Conservation (phyloP, 2,329 filamentous ascomycete genomes). For the Neospermospora avenae region DNA sequence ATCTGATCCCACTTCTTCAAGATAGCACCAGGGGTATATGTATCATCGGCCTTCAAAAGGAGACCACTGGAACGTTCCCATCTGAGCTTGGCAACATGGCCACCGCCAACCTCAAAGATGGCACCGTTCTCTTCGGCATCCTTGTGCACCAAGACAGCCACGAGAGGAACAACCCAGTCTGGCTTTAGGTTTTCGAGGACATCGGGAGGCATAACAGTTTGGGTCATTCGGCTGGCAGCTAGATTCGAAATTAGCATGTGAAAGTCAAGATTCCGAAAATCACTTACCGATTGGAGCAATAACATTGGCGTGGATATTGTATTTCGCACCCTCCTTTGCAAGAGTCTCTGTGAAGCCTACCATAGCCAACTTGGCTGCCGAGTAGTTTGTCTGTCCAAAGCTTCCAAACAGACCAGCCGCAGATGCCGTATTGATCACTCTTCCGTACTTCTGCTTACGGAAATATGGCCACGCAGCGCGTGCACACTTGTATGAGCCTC, state of each 20-base stretch:
- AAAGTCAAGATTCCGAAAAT: background rate
- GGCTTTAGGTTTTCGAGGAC: constrained; percentile 74
- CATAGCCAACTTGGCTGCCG: constrained; percentile 90
- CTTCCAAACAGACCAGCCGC: constrained; percentile 92
- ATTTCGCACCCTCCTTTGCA: constrained; percentile 95
- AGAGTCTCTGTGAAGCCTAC: constrained; percentile 98
- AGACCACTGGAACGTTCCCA: constrained; percentile 93
- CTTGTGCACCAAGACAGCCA: constrained; percentile 83
- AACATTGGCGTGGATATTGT: constrained; percentile 94
- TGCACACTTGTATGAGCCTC: constrained; percentile 92
- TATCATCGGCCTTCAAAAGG: constrained; percentile 83
- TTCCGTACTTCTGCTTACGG: constrained; percentile 96
- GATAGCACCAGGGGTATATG: constrained; percentile 83
- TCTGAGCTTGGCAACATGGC: constrained; percentile 86
- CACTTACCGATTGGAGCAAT: constrained; percentile 73
- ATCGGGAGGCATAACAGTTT: constrained; percentile 94
- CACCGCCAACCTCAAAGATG: constrained; percentile 93
- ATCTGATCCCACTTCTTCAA: constrained; percentile 88
- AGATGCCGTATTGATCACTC: constrained; percentile 96
- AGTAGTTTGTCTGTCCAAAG: constrained; percentile 97
- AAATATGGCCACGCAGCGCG: constrained; percentile 96
- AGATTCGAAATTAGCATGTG: constrained; percentile 21
- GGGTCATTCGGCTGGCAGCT: constrained; percentile 93
- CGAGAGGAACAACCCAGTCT: constrained; percentile 91
- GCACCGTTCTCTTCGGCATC: constrained; percentile 78